These are phyloP conservation scores for Floccularia luteovirens DNA, from an alignment of 768 basidiomycete species.

Conservation along the genomic window DNA sequence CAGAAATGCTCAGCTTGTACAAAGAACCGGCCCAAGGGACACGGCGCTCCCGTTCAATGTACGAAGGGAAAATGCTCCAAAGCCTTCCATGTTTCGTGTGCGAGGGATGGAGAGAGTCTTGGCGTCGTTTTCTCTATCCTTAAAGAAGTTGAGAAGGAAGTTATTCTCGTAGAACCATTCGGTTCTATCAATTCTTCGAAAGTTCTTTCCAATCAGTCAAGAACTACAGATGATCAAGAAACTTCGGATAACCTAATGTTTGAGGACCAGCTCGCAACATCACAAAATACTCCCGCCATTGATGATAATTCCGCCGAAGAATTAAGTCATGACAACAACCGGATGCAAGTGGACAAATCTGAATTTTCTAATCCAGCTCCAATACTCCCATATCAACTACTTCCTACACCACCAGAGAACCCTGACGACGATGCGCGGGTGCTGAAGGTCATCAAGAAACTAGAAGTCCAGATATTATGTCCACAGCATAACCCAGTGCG, in stretches of 20 bases:
- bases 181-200: no score
- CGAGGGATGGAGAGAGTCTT: conserved; percentile 43
- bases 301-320: background rate
- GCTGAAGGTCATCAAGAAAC: conserved; percentile 67
- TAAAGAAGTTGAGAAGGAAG: conserved; percentile 77
- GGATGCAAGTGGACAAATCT: no score
- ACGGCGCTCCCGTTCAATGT: conserved; percentile 86
- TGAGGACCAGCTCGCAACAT: conserved; percentile 13
- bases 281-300: conserved; percentile 6
- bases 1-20: conserved; percentile 89
- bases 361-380: no score
- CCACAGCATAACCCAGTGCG: conserved; percentile 87
- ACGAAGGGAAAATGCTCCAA: conserved; percentile 91
- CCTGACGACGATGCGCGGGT: conserved; percentile 19
- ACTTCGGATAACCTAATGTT: conserved; percentile 18
- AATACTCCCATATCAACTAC: conserved; percentile 1
- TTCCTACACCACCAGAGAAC: background rate
- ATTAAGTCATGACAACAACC: conserved; percentile 4
- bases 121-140: conserved; percentile 55
- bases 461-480: conserved; percentile 72
- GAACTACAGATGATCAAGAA: conserved; percentile 7
- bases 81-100: conserved; percentile 92
- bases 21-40: conserved; percentile 56
- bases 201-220: no score
- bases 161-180: conserved; percentile 52